A percentile compares a stretch with the other conserved stretches of the same genome.
These are phyloP conservation scores for Ettlia oleoabundans DNA, from an alignment of 139 green algal species.

Conservation along the genomic window DNA sequence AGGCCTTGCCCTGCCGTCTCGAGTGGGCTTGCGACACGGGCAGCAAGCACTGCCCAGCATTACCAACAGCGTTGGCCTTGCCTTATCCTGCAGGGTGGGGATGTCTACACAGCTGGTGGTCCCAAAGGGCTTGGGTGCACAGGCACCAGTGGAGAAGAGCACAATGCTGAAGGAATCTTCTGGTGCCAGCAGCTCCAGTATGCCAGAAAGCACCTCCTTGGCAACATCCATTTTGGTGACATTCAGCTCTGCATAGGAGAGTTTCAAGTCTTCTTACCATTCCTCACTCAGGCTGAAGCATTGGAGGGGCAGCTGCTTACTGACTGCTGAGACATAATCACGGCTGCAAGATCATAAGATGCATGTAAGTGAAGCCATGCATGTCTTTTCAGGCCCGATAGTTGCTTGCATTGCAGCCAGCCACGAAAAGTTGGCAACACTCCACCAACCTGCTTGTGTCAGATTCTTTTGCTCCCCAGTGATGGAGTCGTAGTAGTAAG, in stretches of 20 bases:
- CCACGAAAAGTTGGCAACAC: too few relatives aligned
- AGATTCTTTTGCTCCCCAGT: neutral
- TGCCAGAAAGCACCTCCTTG: constrained; percentile 37
- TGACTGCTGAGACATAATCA: too few relatives aligned
- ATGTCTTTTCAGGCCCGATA: too few relatives aligned
- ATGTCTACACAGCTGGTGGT: constrained; percentile 27
- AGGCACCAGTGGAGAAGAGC: constrained; percentile 30
- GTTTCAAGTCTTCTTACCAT: neutral
- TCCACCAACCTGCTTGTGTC: neutral
- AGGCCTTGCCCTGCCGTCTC: too few relatives aligned
- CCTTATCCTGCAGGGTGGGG: neutral
- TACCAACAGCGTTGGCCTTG: neutral
- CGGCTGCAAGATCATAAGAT: too few relatives aligned
- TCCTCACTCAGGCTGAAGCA: neutral
- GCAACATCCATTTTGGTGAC: constrained; percentile 42
- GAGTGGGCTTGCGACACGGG: too few relatives aligned
- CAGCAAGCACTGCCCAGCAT: neutral
- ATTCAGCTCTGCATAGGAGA: constrained; percentile 1
- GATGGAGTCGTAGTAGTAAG: constrained; percentile 42
- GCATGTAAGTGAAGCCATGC: too few relatives aligned
- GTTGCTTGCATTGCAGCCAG: too few relatives aligned
- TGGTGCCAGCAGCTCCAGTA: constrained; percentile 15
- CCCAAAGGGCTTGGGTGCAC: constrained; percentile 17
- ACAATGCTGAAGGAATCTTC: constrained; percentile 30
- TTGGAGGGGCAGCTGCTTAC: too few relatives aligned